Percentiles rank a stretch among this genome's conserved stretches.
Conservation (phyloP, 192 early-diverging fungal species). For the Entomortierella lignicola region DNA sequence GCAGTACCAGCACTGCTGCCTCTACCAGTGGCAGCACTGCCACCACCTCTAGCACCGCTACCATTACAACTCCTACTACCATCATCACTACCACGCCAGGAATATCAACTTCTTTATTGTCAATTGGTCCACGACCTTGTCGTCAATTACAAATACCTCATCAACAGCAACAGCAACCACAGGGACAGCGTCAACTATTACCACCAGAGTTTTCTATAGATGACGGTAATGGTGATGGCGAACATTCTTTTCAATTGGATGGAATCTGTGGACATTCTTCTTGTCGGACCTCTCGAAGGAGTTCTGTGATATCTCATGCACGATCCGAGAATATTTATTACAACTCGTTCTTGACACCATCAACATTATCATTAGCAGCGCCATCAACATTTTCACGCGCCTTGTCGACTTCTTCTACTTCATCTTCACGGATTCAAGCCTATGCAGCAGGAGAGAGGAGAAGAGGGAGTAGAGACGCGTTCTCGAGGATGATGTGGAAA, state of each 20-base stretch:
- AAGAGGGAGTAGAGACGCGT: background rate
- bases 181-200: conserved; percentile 1
- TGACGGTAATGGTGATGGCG: conserved; percentile 16
- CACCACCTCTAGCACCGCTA: background rate
- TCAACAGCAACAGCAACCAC: background rate
- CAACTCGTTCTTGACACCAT: background rate
- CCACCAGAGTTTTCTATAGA: conserved; percentile 1
- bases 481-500: conserved; percentile 43
- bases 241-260: background rate
- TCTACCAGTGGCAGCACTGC: background rate
- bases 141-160: background rate
- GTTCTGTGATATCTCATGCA: background rate
- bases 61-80: too few species aligned
- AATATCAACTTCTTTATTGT: background rate
- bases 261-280: conserved; percentile 11
- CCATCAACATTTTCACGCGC: background rate
- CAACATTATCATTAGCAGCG: background rate
- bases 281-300: conserved; percentile 12
- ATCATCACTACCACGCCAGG: background rate
- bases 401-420: too few species aligned
- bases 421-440: conserved; percentile 7
- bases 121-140: background rate
- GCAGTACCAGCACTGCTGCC: background rate
- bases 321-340: conserved; percentile 1
- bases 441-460: background rate